Conservation (phyloP, 139 green algal species). For the Zygnema circumcarinatum region DNA sequence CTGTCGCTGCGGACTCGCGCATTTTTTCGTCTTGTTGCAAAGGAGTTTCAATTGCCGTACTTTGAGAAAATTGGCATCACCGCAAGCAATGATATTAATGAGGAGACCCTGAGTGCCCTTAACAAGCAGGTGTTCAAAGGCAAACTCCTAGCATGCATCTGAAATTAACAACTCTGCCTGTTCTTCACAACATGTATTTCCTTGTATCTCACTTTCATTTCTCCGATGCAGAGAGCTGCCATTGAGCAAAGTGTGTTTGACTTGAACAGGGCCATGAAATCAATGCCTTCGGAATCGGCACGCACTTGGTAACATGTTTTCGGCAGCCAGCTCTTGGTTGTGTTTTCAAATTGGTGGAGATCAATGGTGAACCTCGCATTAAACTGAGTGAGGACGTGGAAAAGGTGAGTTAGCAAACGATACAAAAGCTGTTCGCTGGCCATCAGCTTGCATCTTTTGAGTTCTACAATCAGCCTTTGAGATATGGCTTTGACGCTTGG, state of each 20-base stretch:
- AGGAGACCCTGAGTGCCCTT: slow-evolving; percentile 57
- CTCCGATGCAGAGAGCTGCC: too few species aligned
- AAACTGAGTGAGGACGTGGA: slow-evolving; percentile 63
- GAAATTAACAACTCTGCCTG: too few species aligned
- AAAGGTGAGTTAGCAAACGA: slow-evolving; percentile 56
- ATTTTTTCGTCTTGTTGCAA: slow-evolving; percentile 39
- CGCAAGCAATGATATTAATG: slow-evolving; percentile 65
- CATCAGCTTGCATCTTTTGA: not conserved
- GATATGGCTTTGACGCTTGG: not conserved
- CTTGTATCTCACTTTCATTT: not conserved
- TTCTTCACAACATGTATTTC: too few species aligned
- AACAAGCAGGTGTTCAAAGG: slow-evolving; percentile 62
- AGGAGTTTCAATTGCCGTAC: not conserved
- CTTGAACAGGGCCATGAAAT: slow-evolving; percentile 62
- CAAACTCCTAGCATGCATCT: not conserved
- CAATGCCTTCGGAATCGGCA: slow-evolving; percentile 65
- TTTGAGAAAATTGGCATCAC: slow-evolving; percentile 43
- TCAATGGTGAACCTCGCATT: slow-evolving; percentile 62
- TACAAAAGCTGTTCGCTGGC: not conserved
- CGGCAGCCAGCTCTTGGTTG: slow-evolving; percentile 61
- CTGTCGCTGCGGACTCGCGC: slow-evolving; percentile 44
- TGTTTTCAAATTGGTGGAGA: slow-evolving; percentile 68
- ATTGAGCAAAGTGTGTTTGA: too few species aligned
- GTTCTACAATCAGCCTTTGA: not conserved
- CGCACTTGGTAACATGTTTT: slow-evolving; percentile 65